Evolutionary conservation across 2,329 filamentous ascomycete genomes (phyloP), one percentile per base, ranked within the genome.

Genomic region (Venturia carpophila): DNA sequence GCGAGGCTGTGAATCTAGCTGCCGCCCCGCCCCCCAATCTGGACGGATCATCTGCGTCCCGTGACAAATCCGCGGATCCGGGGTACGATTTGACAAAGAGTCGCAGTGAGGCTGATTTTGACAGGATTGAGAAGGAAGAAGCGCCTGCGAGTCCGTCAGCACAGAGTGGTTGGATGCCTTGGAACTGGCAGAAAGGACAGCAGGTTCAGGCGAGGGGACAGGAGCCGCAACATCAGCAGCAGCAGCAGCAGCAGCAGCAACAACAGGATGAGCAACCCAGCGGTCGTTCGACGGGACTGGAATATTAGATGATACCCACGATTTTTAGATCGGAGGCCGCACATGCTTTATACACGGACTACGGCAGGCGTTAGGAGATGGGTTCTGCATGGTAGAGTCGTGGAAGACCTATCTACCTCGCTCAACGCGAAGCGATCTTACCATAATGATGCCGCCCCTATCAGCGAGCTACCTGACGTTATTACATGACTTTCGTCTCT

Each of bases 51-150:
- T 30, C 55, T 39, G 74, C 79, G 67, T 79, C 79, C 74, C 67
- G 79, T 81, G n/a, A 74, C 80, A 60, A 81, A 79, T 69, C 74
- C 75, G 62, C 76, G 39, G 58, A 49, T 30, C 10, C 52, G 17
- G 64, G 83, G 82, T 71, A 74, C 67, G 85, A 80, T 3, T 77
- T 96, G 71, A 88, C 85, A 70, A 93, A 93, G 78, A 93, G 90
- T 72, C 86, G 87, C 68, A 95, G 90, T 74, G 92, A 96, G 73
- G 85, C 84, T 24, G 93, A 96, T 70, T 97, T 97, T 72, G 92
- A 96, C 72, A 90, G 91, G 74, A 90, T 95, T 69, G 89, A 94
- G 68, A 86, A 72, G 39, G 75, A 87, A 42, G 65, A 68, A 67
- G 62, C 71, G 66, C 15, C 73, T 9, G 69, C 70, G 56, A 71